Base-by-base conservation (phyloP, 257 asterid species). In the Mentha longifolia region DNA sequence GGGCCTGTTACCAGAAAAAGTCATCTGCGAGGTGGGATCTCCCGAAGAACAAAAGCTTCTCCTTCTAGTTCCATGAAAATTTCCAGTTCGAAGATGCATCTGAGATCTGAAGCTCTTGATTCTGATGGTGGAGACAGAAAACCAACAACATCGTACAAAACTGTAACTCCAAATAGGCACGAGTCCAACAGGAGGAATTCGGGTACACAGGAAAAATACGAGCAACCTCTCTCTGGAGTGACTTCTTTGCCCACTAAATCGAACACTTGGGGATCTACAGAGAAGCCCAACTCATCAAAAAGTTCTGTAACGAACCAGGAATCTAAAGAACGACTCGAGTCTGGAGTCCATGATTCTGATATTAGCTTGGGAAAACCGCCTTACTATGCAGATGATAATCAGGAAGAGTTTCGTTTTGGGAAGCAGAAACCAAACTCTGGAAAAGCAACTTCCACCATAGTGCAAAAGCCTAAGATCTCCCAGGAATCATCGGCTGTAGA, bases 1-100 rank as follows among this genome's bases (percentile, higher is more conserved):
- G 83, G 62, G 69, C 70, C 83, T 35, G 43, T 55, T 55, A 11
- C 75, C 31, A 61, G 84, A 43, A 90, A 80, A 77, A 76, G 67
- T 69, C 80, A 63, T 62, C 25, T 77, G 68, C 84, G 76, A 41
- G 66, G 86, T 81, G 89, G 85, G 76, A 19, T 90, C 69, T 87
- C 98, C 71, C 87, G 86, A 51, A 82, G 97, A 79, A 86, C 98
- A 57, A 90, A 90, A 78, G 84, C 80, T 65, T 68, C 78, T 68
- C 47, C 81, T 35, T 57, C 85, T 50, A 50, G 72, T 74, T 28
- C 86, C 3, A 56, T 70, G 45, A 71, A 75, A 61, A 81, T 39
- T 49, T 61, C 84, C 52, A 39, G 61, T 54, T 22, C 76, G 0
- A 78, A 72, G 84, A 54, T 16, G 45, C 73, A n/a, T 33, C 67